Evolutionary conservation across 768 basidiomycete genomes (phyloP), one percentile per base, ranked within the genome.

Genomic region (Amanita fuliginea): DNA sequence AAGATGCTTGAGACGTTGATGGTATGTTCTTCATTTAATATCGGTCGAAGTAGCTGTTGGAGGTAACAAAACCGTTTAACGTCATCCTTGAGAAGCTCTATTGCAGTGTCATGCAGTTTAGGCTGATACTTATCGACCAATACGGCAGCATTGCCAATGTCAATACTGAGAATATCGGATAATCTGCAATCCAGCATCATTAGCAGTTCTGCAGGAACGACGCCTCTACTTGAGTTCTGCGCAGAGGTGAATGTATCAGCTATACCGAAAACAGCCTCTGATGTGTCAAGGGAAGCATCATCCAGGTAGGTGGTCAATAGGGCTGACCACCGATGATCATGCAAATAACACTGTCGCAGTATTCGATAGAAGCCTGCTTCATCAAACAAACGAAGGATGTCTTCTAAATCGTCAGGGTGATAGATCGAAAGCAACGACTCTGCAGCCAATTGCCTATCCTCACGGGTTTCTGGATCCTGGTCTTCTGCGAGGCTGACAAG

Each of bases 381-480:
- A 57, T 86, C 78, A 60, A 97, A 95, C 2, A 91, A 67, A 8
- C 60, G 60, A 35, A 84, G 64, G 47, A 95, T 73, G 18, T 70
- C 69, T 19, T 86, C 81, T 56, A 71, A 72, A 50, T 93, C 81
- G 54, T 83, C 82, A 0, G 95, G 96, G 34, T 80, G 89, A 62
- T 96, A 97, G 0, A 77, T 78, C 1, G 96, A 99, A 14, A 98
- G 73, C 28, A 99, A 78, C 62, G 84, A 96, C 66, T 99, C 96
- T 6, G 84, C 81, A 0, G 96, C 96, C 5, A 99, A 75, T 59
- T 99, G 92, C 11, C 96, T 81, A 64, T 98, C 96, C 60, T 98
- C 95, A 21, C 83, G 76, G 0, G 90, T 96, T 58, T 75, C 78
- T 13, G 69, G 64, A 61, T 95, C 90, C 0, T 70, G 60, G 60